phyloP scores from a whole-genome alignment of 805 yeast species.

The Allodekkera sacchari region DNA sequence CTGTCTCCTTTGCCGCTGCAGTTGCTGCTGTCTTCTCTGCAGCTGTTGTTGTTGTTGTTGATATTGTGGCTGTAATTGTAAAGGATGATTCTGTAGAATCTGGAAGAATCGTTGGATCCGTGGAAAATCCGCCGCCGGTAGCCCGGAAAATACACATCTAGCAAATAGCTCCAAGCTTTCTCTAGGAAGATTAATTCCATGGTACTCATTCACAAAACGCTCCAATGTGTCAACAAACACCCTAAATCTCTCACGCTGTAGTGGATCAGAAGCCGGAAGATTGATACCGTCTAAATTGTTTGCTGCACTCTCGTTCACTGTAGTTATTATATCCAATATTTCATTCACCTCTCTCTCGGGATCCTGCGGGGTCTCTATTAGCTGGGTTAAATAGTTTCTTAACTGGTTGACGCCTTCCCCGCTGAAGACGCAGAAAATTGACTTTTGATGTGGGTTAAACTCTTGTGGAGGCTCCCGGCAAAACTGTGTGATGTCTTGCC shows the following conservation, averaged over 20 bases:
- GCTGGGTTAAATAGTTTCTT: slow-evolving; percentile 51
- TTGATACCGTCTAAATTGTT: slow-evolving; percentile 11
- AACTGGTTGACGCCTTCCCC: slow-evolving; percentile 80
- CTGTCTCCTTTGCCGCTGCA: slow-evolving; percentile 1
- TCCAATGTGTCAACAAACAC: slow-evolving; percentile 21
- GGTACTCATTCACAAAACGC: slow-evolving; percentile 22
- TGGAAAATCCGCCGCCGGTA: slow-evolving; percentile 23
- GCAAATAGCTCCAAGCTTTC: slow-evolving; percentile 23
- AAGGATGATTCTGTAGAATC: slow-evolving; percentile 5
- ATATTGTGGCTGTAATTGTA: slow-evolving; percentile 9
- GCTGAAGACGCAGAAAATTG: slow-evolving; percentile 85
- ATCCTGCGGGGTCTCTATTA: slow-evolving; percentile 25
- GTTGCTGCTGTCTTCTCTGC: slow-evolving; percentile 3
- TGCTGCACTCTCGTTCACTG: slow-evolving; percentile 17
- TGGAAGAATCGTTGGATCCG: slow-evolving; percentile 25
- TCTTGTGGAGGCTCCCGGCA: slow-evolving; percentile 93
- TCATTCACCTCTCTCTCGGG: slow-evolving; percentile 25
- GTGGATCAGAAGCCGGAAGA: slow-evolving; percentile 12
- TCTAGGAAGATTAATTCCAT: slow-evolving; percentile 18
- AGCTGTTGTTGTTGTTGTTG: slow-evolving; percentile 13
- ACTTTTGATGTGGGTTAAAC: slow-evolving; percentile 77
- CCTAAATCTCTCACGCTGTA: slow-evolving; percentile 17
- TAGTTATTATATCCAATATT: slow-evolving; percentile 21
- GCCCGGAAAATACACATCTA: slow-evolving; percentile 21
- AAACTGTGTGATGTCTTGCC: slow-evolving; percentile 75